A percentile compares a stretch with the other conserved stretches of the same genome.
Evolutionary conservation across 2,329 filamentous ascomycete genomes (phyloP).

Genomic region (Pezicula rhizophila): DNA sequence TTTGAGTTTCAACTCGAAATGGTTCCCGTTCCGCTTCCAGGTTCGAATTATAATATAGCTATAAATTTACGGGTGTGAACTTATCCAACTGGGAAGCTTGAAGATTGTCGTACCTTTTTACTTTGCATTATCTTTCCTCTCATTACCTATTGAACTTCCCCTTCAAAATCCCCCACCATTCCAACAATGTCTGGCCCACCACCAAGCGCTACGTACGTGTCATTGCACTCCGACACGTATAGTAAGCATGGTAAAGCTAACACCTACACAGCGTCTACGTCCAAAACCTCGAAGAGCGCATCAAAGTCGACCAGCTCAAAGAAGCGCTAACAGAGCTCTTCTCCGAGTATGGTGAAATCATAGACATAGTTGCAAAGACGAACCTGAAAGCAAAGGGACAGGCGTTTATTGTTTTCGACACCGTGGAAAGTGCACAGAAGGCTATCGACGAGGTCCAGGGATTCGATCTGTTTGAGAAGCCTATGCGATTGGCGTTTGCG

Average conservation of each 20-base stretch:
- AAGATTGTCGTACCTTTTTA: no score
- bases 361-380: constrained; percentile 82
- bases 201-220: constrained; percentile 64
- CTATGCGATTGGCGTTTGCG: constrained; percentile 79
- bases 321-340: constrained; percentile 73
- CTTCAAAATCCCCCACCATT: neutral
- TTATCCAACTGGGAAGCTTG: no score
- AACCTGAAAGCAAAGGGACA: constrained; percentile 92
- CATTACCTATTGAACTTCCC: neutral
- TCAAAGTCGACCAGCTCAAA: constrained; percentile 74
- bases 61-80: no score
- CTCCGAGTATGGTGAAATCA: constrained; percentile 77
- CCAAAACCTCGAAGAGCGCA: constrained; percentile 86
- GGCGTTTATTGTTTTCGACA: constrained; percentile 89
- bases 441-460: constrained; percentile 88
- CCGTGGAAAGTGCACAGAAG: constrained; percentile 66
- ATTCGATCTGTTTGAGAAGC: constrained; percentile 88
- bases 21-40: no score
- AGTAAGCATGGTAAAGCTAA: constrained; percentile 16
- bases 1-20: no score
- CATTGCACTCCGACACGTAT: constrained; percentile 65
- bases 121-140: no score
- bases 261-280: constrained; percentile 51
- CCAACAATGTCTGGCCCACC: constrained; percentile 10
- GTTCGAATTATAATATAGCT: no score